Base-by-base conservation (phyloP, 2,329 filamentous ascomycete species). In the Colletotrichum orbiculare region DNA sequence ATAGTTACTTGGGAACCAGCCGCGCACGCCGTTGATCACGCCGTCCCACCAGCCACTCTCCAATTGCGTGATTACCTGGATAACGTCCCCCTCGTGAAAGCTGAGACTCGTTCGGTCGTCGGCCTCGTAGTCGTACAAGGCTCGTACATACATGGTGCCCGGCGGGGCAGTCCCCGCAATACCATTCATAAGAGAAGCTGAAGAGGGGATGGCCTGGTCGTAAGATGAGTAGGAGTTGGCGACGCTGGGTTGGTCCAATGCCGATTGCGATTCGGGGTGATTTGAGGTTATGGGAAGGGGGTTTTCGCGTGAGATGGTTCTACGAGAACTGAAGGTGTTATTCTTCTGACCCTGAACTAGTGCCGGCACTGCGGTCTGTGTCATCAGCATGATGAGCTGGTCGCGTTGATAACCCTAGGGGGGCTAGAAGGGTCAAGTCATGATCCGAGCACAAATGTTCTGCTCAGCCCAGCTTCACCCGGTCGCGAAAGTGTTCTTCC, bases 21-120 rank as follows among this genome's bases (percentile, higher is more conserved):
- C 96, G 75, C 96, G 90, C 71, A 97, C 92, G 64, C 94, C 93
- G 74, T 97, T 96, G 76, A 99, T 97, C 60, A 99, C 93, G 53
- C 96, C 96, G 81, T 99, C 96, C 96, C 96, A 99, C 96, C 96
- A 99, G 61, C 96, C 96, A 73, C 94, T 98, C 78, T 99, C 96
- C 41, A 68, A 42, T 80, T 97, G 95, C 57, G 96, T 99, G 73
- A 99, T 95, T 72, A 99, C 96, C 81, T 98, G 95, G 73, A 99
- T 99, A 71, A 98, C 89, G 80, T 99, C 96, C 74, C 96, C 96
- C 77, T 97, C 92, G 73, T 93, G 93, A 79, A 99, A 99, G 80
- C 94, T 98, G 76, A 99, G 82, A 81, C 94, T 97, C 52, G 95
- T 98, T 73, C 93, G 90, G 79, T 99, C 96, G 81, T 99, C 95